phyloP scores from a whole-genome alignment of 2,329 filamentous ascomycete genomes.

The Beauveria asiatica region DNA sequence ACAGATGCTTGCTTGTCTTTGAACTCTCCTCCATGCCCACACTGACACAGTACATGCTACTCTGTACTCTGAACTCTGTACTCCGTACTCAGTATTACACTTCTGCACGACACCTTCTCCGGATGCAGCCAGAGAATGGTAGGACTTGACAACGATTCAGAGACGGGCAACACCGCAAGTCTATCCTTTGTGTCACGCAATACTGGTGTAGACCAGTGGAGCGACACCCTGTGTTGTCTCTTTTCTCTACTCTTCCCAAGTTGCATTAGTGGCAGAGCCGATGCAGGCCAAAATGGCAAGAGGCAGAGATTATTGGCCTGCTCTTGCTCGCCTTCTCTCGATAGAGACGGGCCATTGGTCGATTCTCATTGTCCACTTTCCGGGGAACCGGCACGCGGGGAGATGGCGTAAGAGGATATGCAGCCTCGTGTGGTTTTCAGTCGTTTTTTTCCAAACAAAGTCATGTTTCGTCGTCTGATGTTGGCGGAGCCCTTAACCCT shows the following conservation, averaged over 20 bases:
- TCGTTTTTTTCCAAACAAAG: neutral
- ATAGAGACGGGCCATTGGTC: neutral
- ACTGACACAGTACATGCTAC: too few species aligned
- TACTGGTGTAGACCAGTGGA: neutral
- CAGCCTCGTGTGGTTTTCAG: neutral
- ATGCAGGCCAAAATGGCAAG: neutral
- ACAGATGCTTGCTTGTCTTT: neutral
- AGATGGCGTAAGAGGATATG: conserved; percentile 1
- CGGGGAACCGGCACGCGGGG: conserved; percentile 1
- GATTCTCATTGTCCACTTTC: neutral
- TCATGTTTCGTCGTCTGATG: neutral
- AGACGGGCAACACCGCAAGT: neutral
- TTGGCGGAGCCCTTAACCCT: neutral
- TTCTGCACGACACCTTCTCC: neutral
- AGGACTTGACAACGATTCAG: neutral
- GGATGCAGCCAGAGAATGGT: neutral
- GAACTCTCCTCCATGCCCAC: neutral
- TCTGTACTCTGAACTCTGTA: too few species aligned
- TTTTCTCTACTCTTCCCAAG: neutral
- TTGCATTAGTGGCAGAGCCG: neutral
- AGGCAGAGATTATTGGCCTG: neutral
- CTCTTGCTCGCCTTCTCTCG: neutral
- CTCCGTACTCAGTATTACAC: neutral
- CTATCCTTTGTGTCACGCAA: conserved; percentile 1
- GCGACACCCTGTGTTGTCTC: neutral